Conservation (phyloP, 371 early-diverging fungal genomes). For the Synchytrium microbalum region DNA sequence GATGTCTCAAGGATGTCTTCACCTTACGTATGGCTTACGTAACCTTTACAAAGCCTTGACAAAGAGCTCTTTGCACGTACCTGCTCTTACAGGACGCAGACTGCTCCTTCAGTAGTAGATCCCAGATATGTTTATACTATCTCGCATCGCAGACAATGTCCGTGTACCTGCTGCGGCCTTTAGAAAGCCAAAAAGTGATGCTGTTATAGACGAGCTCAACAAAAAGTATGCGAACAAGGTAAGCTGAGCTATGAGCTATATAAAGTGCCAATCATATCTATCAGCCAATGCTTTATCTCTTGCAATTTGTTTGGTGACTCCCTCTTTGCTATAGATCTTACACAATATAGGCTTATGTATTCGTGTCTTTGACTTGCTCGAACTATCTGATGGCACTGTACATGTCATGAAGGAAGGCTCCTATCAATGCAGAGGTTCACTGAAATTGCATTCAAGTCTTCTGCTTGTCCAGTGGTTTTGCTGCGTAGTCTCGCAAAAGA, state of each 20-base stretch:
- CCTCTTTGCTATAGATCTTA: slow-evolving; percentile 45
- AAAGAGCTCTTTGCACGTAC: too few species aligned
- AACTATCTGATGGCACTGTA: slow-evolving; percentile 72
- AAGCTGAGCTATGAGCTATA: slow-evolving; percentile 12
- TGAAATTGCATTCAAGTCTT: background rate
- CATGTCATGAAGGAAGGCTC: slow-evolving; percentile 56
- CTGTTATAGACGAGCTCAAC: slow-evolving; percentile 84
- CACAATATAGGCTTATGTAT: slow-evolving; percentile 90
- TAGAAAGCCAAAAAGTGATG: slow-evolving; percentile 56
- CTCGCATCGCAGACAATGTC: slow-evolving; percentile 72
- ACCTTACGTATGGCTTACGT: too few species aligned
- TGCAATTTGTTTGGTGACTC: background rate
- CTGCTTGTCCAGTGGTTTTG: too few species aligned
- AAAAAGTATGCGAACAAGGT: slow-evolving; percentile 88
- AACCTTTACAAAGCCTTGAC: too few species aligned
- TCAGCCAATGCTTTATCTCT: background rate
- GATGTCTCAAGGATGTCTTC: too few species aligned
- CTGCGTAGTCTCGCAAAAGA: too few species aligned
- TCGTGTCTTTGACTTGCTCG: slow-evolving; percentile 67
- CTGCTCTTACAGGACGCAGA: too few species aligned
- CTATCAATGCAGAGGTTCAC: slow-evolving; percentile 20
- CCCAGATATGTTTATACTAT: slow-evolving; percentile 83
- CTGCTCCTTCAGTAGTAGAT: too few species aligned
- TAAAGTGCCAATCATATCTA: slow-evolving; percentile 5
- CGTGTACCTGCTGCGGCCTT: slow-evolving; percentile 75